A percentile compares a stretch with the other conserved stretches of the same genome.
phyloP scores from a whole-genome alignment of 768 basidiomycete genomes.

The Boletus barrowsii region DNA sequence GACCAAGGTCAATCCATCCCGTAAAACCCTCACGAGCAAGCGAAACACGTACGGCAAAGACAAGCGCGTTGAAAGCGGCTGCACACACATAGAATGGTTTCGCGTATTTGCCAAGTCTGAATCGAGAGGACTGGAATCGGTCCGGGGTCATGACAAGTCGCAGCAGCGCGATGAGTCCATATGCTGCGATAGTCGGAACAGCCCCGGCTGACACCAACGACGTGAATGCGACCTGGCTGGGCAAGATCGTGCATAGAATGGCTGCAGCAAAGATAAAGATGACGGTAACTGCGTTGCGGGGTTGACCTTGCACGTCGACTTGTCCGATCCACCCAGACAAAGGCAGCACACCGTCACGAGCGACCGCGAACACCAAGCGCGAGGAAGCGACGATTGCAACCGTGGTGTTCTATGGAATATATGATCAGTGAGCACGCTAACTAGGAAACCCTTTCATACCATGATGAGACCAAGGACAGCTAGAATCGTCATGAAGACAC shows the following conservation, averaged over 20 bases:
- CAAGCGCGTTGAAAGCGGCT: conserved; percentile 65
- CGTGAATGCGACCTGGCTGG: conserved; percentile 89
- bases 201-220: conserved; percentile 85
- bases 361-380: conserved; percentile 86
- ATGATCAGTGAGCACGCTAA: not conserved
- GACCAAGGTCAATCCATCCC: conserved; percentile 2
- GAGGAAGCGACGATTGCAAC: conserved; percentile 87
- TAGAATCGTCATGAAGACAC: conserved; percentile 84
- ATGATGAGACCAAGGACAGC: conserved; percentile 83
- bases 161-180: conserved; percentile 76
- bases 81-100: conserved; percentile 69
- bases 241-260: conserved; percentile 83
- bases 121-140: conserved; percentile 69
- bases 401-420: conserved; percentile 65
- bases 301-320: conserved; percentile 70
- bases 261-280: conserved; percentile 75
- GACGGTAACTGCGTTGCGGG: conserved; percentile 81
- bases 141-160: conserved; percentile 76
- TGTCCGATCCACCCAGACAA: conserved; percentile 78
- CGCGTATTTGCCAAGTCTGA: conserved; percentile 63
- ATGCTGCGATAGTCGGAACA: conserved; percentile 85
- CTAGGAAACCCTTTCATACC: conserved; percentile 40
- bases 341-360: conserved; percentile 91
- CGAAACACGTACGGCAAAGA: conserved; percentile 61
- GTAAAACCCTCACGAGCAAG: not conserved